Percentiles rank a stretch among this genome's conserved stretches.
phyloP scores from a whole-genome alignment of 768 basidiomycete species.

The Leccinum subgranulosum region DNA sequence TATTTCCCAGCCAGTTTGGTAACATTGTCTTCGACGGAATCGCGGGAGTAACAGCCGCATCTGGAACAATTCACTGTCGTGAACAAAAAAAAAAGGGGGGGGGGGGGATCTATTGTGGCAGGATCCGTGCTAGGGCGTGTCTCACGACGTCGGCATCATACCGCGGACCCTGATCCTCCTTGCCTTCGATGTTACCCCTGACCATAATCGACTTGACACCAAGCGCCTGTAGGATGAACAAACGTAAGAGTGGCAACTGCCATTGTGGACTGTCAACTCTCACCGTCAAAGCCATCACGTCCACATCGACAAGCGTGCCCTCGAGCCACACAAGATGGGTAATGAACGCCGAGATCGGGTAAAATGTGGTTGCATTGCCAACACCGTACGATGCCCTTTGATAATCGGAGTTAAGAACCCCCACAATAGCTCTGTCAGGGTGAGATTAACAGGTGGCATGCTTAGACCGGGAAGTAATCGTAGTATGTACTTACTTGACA shows the following conservation, averaged over 20 bases:
- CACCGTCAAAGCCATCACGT: conserved; percentile 60
- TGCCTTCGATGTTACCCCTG: conserved; percentile 23
- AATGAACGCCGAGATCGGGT: conserved; percentile 76
- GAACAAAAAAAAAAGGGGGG: neutral
- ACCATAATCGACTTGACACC: conserved; percentile 61
- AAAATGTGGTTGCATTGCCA: conserved; percentile 57
- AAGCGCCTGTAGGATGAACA: conserved; percentile 38
- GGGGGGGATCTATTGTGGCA: conserved; percentile 7
- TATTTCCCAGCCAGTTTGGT: conserved; percentile 1
- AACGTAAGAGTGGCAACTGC: conserved; percentile 1
- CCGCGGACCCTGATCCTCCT: conserved; percentile 27
- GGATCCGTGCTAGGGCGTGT: conserved; percentile 38
- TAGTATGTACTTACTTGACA: conserved; percentile 49
- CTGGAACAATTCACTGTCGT: neutral
- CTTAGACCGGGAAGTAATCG: conserved; percentile 15
- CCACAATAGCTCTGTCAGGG: conserved; percentile 55
- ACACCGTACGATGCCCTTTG: conserved; percentile 48
- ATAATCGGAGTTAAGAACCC: conserved; percentile 66
- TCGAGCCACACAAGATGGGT: conserved; percentile 82
- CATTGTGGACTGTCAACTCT: conserved; percentile 30
- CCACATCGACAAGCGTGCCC: conserved; percentile 59
- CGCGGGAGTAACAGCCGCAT: conserved; percentile 2
- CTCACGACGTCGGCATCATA: conserved; percentile 49
- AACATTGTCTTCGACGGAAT: neutral
- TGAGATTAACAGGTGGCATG: conserved; percentile 3